These are phyloP conservation scores for Candida xyloterini DNA, from an alignment of 805 yeast species.

Conservation along the genomic window DNA sequence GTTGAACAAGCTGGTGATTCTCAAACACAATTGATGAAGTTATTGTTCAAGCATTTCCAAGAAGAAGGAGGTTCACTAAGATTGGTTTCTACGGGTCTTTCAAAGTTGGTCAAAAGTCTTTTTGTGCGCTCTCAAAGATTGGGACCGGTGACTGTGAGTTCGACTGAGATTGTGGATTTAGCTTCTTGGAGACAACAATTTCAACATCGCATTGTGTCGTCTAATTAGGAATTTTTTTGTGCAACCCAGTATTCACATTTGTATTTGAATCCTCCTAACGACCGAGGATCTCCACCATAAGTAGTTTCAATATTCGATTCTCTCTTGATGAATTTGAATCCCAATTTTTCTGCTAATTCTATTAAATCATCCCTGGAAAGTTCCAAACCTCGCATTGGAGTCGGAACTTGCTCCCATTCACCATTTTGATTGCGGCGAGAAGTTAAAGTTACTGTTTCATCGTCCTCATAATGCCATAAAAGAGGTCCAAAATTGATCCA, in stretches of 20 bases:
- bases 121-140: conserved; percentile 9
- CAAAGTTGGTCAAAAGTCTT: conserved; percentile 20
- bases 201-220: not conserved
- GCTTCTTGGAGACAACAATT: conserved; percentile 22
- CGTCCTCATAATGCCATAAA: conserved; percentile 69
- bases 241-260: conserved; percentile 72
- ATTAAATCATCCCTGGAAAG: conserved; percentile 54
- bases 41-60: conserved; percentile 41
- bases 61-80: conserved; percentile 36
- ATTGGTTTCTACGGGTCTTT: conserved; percentile 22
- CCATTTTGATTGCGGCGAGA: conserved; percentile 24
- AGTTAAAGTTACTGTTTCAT: conserved; percentile 30
- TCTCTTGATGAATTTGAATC: conserved; percentile 47
- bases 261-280: conserved; percentile 55
- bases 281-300: conserved; percentile 49
- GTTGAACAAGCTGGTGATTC: conserved; percentile 38
- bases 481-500: conserved; percentile 72
- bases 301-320: conserved; percentile 45
- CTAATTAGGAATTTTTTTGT: conserved; percentile 23
- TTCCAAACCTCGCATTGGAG: conserved; percentile 55
- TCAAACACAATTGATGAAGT: conserved; percentile 37
- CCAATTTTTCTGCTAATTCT: conserved; percentile 42
- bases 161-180: conserved; percentile 14
- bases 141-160: not conserved
- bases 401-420: conserved; percentile 24